Conservation (phyloP, 306 rosid species). For the Adenanthera pavonina region DNA sequence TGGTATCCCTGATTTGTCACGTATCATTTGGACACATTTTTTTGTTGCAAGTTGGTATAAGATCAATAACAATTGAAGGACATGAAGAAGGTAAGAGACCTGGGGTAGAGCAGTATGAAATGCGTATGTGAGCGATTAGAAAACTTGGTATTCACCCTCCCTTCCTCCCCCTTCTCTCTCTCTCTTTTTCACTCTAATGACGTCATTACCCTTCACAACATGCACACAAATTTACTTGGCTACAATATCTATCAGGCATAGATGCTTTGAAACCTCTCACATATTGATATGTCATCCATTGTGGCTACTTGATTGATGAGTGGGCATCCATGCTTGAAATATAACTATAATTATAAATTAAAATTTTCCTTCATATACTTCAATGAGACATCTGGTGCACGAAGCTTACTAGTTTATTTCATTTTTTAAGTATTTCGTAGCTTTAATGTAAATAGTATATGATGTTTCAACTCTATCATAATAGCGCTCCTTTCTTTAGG, state of each 20-base stretch:
- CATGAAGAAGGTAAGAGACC: constrained; percentile 83
- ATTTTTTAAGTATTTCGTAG: neutral
- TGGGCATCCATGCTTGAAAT: neutral
- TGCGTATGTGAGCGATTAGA: constrained; percentile 76
- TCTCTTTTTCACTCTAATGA: neutral
- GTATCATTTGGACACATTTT: constrained; percentile 15
- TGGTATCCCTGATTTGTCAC: neutral
- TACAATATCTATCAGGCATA: neutral
- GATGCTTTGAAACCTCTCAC: neutral
- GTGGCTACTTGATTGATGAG: neutral
- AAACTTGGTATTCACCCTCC: constrained; percentile 61
- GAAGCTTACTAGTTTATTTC: neutral
- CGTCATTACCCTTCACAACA: neutral
- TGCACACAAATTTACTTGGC: neutral
- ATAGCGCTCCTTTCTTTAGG: neutral
- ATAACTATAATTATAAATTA: neutral
- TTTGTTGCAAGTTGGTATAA: constrained; percentile 78
- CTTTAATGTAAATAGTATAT: neutral
- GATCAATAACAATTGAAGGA: constrained; percentile 87
- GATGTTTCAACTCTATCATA: neutral
- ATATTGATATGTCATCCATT: constrained; percentile 13
- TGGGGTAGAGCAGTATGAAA: constrained; percentile 95
- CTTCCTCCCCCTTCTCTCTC: constrained; percentile 19
- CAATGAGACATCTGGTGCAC: neutral
- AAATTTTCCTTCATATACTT: neutral